Evolutionary conservation across 345 rosid genomes (phyloP), one percentile per base, ranked within the genome.

Genomic region (Gossypium mustelinum): DNA sequence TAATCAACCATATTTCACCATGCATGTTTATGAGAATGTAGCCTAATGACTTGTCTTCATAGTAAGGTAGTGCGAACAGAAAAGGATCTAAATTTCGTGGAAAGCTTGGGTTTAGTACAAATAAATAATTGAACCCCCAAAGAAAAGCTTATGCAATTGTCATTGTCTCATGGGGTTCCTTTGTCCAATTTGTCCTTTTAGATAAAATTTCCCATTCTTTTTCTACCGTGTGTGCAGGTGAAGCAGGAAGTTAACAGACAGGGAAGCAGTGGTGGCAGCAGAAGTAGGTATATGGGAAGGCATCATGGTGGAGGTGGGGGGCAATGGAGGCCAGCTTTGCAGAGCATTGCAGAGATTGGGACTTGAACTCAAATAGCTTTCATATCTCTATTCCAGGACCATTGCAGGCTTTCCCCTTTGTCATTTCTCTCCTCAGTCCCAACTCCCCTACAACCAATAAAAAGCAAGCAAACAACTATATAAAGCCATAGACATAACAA

Each of bases 281-380:
- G 76, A 29, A 48, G 76, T 58, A 77, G 82, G 68, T 73, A 72
- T 29, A 73, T 68, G 27, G 62, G 76, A 67, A 87, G 86, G 77
- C 79, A 79, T 25, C 43, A 79, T 60, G 78, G 80, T 9, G 81
- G 76, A 45, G 61, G 61, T 2, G 75, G 85, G 7, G 81, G 89
- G 18, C 91, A 85, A 55, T 94, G 98, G 98, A 89, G 84, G 84
- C 98, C 97, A 85, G 90, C 93, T 75, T 87, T 92, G 58, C 89
- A 87, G 70, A 94, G 90, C 89, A 94, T 94, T 81, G 87, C 92
- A 4, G 98, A 94, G 77, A 18, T 82, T 77, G 89, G 89, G 75
- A 79, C 75, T 80, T 86, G 86, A 83, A 73, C 68, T 13, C 44
- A 56, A 29, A 29, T 29, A 29, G 39, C 39, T 34, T 34, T 18